Conservation (phyloP, 768 basidiomycete species). For the Kwoniella pini region DNA sequence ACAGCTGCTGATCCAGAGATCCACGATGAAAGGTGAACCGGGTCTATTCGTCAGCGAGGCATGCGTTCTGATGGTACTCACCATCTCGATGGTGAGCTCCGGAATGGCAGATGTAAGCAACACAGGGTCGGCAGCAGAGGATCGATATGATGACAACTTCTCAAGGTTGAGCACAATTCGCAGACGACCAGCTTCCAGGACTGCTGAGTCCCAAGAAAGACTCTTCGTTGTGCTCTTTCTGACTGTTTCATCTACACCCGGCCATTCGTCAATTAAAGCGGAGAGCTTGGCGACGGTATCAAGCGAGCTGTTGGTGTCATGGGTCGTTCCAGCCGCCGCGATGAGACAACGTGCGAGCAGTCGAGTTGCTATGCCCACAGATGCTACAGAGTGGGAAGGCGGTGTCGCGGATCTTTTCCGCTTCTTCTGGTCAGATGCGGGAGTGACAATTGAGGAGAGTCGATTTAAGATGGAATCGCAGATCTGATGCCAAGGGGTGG, state of each 20-base stretch:
- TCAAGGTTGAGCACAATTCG: neutral
- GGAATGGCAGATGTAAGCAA: neutral
- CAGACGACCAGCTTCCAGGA: constrained; percentile 3
- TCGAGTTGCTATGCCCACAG: constrained; percentile 4
- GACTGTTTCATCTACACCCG: neutral
- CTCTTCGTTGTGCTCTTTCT: neutral
- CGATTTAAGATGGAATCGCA: neutral
- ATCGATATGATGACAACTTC: neutral
- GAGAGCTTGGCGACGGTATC: neutral
- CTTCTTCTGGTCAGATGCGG: constrained; percentile 4
- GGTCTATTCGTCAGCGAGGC: constrained; percentile 6
- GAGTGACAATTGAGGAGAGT: neutral
- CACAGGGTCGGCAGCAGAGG: neutral
- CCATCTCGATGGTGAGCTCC: constrained; percentile 5
- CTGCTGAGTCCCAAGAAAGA: neutral
- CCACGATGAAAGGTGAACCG: constrained; percentile 13
- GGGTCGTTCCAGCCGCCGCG: neutral
- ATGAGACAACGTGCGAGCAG: neutral
- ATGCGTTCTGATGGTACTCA: neutral
- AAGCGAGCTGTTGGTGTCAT: neutral
- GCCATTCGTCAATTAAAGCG: neutral
- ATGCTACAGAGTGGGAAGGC: neutral
- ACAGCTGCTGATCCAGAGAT: neutral
- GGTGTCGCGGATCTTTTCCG: constrained; percentile 1
- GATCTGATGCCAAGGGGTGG: neutral